Evolutionary conservation across 352 stramenopile species (phyloP), one percentile per base, ranked within the genome.

Genomic region (Phytophthora rubi): DNA sequence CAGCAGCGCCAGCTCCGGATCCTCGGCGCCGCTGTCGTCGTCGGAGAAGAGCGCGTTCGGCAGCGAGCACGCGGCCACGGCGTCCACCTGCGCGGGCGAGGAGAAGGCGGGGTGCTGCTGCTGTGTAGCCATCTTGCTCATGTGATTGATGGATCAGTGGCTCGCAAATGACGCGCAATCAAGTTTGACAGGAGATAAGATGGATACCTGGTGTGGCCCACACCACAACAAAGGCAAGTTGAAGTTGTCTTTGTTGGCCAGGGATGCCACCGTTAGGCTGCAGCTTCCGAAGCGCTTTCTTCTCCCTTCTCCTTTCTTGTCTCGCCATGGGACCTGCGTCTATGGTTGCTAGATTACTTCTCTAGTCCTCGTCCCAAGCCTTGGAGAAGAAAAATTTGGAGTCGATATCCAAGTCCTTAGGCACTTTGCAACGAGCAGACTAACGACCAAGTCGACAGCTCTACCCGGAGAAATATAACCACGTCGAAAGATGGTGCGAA

Each of bases 31-130:
- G 3, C 33, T 58, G 4, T 73, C 76, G 3, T 73, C 59, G 30
- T 77, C 61, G 10, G 64, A 76, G 18, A 71, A 73, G 15, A 71
- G 49, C 53, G 54, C 32, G 54, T 63, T 68, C 7, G 71, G 62
- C 60, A 79, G 60, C 23, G 62, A 59, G 23, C 66, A 79, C 33
- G 67, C 73, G 30, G 80, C 82, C 2, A 90, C 44, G 44, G 80
- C 78, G 57, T 90, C 82, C 37, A 90, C 76, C 26, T 87, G 80
- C 44, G 73, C 70, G 7, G 61, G 53, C 21, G 77, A 71, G n/a
- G 64, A 45, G 68, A 71, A 77, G 33, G 70, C 66, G 2, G 48
- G 59, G 15, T 77, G 69, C 53, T 59, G 53, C 39, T 35, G 6
- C 6, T 2, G 8, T 2, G 44, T 9, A 45, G 54, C 15, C 63